Evolutionary conservation across 805 yeast species (phyloP).

Genomic region (Jamesozyma lodderae): DNA sequence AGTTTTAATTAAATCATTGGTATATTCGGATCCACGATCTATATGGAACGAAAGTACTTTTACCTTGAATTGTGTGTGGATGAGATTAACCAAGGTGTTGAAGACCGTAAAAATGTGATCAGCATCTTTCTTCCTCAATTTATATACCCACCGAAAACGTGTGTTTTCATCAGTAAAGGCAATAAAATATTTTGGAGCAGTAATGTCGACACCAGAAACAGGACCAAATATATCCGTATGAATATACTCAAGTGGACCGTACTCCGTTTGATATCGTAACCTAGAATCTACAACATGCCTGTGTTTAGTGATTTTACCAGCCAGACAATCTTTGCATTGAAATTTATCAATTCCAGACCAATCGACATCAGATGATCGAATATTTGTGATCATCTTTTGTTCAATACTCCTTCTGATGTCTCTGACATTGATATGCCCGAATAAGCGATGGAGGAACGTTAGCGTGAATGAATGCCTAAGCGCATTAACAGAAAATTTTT

Average conservation of each 20-base stretch:
- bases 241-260: slow-evolving; percentile 6
- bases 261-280: slow-evolving; percentile 2
- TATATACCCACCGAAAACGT: slow-evolving; percentile 7
- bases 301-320: slow-evolving; percentile 5
- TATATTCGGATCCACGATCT: slow-evolving; percentile 9
- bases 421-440: slow-evolving; percentile 1
- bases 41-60: slow-evolving; percentile 5
- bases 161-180: slow-evolving; percentile 10
- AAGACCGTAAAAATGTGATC: slow-evolving; percentile 1
- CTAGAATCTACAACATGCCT: slow-evolving; percentile 6
- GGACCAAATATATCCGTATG: slow-evolving; percentile 10
- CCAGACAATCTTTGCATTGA: slow-evolving; percentile 8
- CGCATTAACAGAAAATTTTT: background rate
- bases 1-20: background rate
- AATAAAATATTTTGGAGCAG: slow-evolving; percentile 6
- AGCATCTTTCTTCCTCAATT: slow-evolving; percentile 1
- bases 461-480: background rate
- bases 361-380: slow-evolving; percentile 1
- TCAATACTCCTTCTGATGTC: background rate
- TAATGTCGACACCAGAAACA: slow-evolving; percentile 1
- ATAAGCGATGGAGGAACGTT: background rate
- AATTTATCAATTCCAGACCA: slow-evolving; percentile 33
- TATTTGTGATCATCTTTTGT: background rate
- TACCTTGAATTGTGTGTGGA: slow-evolving; percentile 2
- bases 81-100: background rate